Conservation (phyloP, 1,139 yeast species). For the Pichia sp. region DNA sequence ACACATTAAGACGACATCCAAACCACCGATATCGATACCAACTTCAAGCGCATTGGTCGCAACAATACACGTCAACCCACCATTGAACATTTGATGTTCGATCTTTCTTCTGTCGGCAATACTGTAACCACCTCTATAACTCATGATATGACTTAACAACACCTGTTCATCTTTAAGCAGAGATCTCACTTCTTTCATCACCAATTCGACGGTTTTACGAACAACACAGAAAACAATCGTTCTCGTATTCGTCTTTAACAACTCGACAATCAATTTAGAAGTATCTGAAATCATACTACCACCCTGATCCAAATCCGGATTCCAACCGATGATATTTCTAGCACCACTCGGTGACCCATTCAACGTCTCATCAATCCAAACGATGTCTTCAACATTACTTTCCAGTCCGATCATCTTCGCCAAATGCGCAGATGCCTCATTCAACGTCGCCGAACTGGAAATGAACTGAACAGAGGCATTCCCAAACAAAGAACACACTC, state of each 20-base stretch:
- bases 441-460: constrained; percentile 92
- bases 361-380: constrained; percentile 38
- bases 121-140: constrained; percentile 94
- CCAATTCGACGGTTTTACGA: constrained; percentile 78
- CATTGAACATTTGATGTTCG: constrained; percentile 87
- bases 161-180: constrained; percentile 44
- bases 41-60: constrained; percentile 95
- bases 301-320: constrained; percentile 65
- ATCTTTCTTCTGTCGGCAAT: constrained; percentile 81
- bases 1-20: constrained; percentile 88
- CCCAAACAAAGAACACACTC: constrained; percentile 57
- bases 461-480: constrained; percentile 58
- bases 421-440: constrained; percentile 71
- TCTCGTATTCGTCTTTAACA: constrained; percentile 64
- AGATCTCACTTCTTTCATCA: constrained; percentile 77
- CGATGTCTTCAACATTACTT: constrained; percentile 60
- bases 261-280: constrained; percentile 65
- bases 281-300: constrained; percentile 78
- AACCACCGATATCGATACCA: constrained; percentile 91
- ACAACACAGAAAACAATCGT: constrained; percentile 91
- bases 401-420: constrained; percentile 63
- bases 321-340: constrained; percentile 77
- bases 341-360: constrained; percentile 92
- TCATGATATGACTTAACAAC: constrained; percentile 70
- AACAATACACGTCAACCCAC: constrained; percentile 78